These are phyloP conservation scores for Deakozyma indianensis DNA, from an alignment of 805 yeast species.

Conservation along the genomic window DNA sequence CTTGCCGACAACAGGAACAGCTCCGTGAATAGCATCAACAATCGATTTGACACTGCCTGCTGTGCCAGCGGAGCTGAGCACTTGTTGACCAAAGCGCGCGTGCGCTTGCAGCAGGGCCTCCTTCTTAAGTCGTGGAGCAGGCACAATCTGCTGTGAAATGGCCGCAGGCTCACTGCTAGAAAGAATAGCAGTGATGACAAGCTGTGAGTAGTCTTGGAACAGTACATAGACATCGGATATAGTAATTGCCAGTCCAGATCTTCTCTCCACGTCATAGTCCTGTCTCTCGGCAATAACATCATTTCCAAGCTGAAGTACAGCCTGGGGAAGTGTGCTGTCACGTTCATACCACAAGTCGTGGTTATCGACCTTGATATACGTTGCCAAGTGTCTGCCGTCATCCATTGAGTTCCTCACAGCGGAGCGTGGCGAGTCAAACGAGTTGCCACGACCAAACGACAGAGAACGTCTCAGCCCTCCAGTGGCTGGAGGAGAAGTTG, in stretches of 20 bases:
- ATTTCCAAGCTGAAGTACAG: not conserved
- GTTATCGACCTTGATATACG: not conserved
- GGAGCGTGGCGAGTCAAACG: conserved; percentile 2
- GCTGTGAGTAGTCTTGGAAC: conserved; percentile 59
- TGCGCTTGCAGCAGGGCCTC: not conserved
- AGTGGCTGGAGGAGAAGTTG: conserved; percentile 7
- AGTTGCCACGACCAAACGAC: conserved; percentile 4
- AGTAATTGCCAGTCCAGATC: not conserved
- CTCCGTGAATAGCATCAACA: conserved; percentile 16
- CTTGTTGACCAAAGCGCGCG: conserved; percentile 3
- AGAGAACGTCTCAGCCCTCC: conserved; percentile 1
- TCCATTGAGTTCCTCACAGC: not conserved
- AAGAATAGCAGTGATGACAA: conserved; percentile 31
- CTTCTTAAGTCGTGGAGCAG: conserved; percentile 9
- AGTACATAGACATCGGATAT: conserved; percentile 50
- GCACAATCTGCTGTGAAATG: conserved; percentile 5
- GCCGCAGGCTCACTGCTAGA: conserved; percentile 1
- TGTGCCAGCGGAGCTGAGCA: not conserved
- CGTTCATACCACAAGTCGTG: not conserved
- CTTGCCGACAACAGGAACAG: conserved; percentile 44
- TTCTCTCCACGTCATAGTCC: not conserved
- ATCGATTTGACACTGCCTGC: not conserved
- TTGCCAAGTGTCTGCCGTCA: not conserved
- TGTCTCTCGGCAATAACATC: not conserved
- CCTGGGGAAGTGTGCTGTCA: not conserved